phyloP scores from a whole-genome alignment of 495 filamentous ascomycete species.

The Penicillium cosmopolitanum region DNA sequence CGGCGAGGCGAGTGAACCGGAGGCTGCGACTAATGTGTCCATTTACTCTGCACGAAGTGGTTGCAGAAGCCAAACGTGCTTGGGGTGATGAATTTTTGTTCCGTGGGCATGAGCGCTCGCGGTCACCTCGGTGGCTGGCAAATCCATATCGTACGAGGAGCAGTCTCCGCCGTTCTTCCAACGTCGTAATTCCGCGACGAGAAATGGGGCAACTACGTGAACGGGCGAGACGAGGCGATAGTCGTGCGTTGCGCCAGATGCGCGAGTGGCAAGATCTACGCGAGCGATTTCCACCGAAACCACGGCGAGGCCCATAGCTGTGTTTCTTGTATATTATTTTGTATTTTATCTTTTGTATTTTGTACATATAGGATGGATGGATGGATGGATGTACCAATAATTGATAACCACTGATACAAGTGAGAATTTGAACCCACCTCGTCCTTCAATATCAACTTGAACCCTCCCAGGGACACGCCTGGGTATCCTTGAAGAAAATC shows the following conservation, averaged over 20 bases:
- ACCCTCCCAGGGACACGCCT: no score
- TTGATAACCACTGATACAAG: background rate
- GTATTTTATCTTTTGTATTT: background rate
- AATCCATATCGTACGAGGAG: conserved; percentile 29
- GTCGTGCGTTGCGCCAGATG: conserved; percentile 2
- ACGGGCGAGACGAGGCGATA: background rate
- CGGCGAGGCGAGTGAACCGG: conserved; percentile 38
- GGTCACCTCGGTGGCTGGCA: conserved; percentile 22
- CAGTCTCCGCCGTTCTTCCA: conserved; percentile 16
- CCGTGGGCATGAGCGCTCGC: conserved; percentile 16
- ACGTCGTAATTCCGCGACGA: conserved; percentile 9
- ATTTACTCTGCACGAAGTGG: conserved; percentile 33
- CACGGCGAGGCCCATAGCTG: background rate
- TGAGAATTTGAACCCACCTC: background rate
- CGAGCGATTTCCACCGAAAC: background rate
- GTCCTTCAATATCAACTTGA: background rate
- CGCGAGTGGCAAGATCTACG: conserved; percentile 3
- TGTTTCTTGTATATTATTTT: conserved; percentile 8
- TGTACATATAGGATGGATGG: background rate
- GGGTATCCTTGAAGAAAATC: no score
- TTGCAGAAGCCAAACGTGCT: conserved; percentile 35
- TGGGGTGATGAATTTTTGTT: conserved; percentile 42
- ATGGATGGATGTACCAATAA: background rate
- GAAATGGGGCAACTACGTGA: conserved; percentile 6
- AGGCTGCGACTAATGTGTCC: conserved; percentile 41